Conservation (phyloP, 164 flowering plant species). For the Nelumbo lutea region DNA sequence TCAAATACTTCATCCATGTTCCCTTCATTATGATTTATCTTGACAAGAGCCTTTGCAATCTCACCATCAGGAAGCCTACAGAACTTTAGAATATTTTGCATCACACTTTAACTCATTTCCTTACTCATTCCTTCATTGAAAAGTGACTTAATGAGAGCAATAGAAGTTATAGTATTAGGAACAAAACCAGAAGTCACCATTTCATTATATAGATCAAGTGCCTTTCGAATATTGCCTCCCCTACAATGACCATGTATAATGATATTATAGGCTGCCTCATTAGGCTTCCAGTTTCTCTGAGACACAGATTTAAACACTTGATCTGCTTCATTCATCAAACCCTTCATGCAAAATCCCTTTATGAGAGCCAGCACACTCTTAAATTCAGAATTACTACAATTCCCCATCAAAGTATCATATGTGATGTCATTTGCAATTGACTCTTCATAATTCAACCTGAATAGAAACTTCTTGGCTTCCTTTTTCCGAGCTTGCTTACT, state of each 20-base stretch:
- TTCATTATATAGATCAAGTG: slow-evolving; percentile 53
- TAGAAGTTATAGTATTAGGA: slow-evolving; percentile 52
- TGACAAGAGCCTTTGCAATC: slow-evolving; percentile 62
- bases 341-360: slow-evolving; percentile 87
- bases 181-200: slow-evolving; percentile 46
- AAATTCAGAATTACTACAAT: slow-evolving; percentile 42
- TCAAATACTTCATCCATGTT: slow-evolving; percentile 65
- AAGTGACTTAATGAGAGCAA: slow-evolving; percentile 63
- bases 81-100: slow-evolving; percentile 42
- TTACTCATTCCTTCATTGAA: slow-evolving; percentile 46
- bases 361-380: slow-evolving; percentile 55
- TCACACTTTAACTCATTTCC: slow-evolving; percentile 38
- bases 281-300: slow-evolving; percentile 40
- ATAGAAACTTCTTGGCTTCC: slow-evolving; percentile 70
- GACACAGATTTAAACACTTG: slow-evolving; percentile 47
- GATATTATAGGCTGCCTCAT: slow-evolving; percentile 61
- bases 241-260: slow-evolving; percentile 80
- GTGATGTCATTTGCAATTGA: slow-evolving; percentile 56
- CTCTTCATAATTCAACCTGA: slow-evolving; percentile 59
- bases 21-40: slow-evolving; percentile 74
- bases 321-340: slow-evolving; percentile 86
- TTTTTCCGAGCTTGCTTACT: slow-evolving; percentile 64
- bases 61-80: slow-evolving; percentile 63
- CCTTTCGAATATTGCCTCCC: slow-evolving; percentile 49
- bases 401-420: slow-evolving; percentile 58